Base-by-base conservation (phyloP, 176 grass and related monocot species). In the Dendrocalamus sinicus region DNA sequence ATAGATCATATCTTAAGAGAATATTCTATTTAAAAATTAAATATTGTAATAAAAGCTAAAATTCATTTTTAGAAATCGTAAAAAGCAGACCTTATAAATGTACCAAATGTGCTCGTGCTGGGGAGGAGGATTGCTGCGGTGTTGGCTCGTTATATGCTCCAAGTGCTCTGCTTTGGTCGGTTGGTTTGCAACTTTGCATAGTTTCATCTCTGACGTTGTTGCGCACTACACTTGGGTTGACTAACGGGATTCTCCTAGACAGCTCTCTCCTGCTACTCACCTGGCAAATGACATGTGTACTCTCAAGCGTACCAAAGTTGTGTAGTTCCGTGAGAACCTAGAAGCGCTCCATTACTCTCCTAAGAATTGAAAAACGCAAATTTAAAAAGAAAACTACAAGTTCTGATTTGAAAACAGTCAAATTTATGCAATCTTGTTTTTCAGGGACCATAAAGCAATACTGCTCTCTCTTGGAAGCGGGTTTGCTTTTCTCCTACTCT, bases 161-260 rank as follows among this genome's bases (percentile, higher is more conserved):
- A 46, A 23, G 44, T 16, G 78, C 30, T 67, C 62, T 23, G 44
- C 12, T 22, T 28, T 46, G 2, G 3, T 19, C 13, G 20, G 20
- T 40, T 71, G 17, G 30, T 44, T 79, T 22, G n/a, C n/a, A n/a
- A n/a, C n/a, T n/a, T n/a, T n/a, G 22, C 30, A 40, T 3, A 19
- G 46, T 73, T 73, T 50, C 6, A 12, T 10, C 22, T 41, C 17
- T 22, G 9, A 7, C 17, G 16, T 5, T 16, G 76, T 3, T 57
- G 54, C 17, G 7, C 0, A 57, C 17, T 2, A 6, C 43, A 15
- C 28, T 3, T 37, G 30, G 48, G 37, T 80, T 88, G 87, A 88
- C 87, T 88, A 24, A 3, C 54, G 32, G 57, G 66, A 78, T 73
- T 65, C 66, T 71, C 20, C 22, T 48, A 59, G 46, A 16, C 54